A percentile compares a stretch with the other conserved stretches of the same genome.
Evolutionary conservation across 306 rosid genomes (phyloP).

Genomic region (Comarum palustre): DNA sequence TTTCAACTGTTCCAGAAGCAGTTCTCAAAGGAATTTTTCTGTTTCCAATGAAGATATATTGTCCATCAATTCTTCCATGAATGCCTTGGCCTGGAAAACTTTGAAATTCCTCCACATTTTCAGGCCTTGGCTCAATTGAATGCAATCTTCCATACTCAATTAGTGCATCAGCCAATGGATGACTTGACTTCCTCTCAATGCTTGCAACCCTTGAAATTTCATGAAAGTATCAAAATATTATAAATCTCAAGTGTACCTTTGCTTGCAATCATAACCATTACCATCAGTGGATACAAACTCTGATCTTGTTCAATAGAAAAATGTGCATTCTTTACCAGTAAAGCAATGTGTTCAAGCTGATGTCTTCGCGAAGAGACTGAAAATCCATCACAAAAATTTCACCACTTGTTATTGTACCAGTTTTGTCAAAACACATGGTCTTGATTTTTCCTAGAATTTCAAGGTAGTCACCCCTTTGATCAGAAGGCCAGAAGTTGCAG

Average conservation of each 20-base stretch:
- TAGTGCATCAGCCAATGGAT: slow-evolving; percentile 84
- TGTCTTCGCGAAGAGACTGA: slow-evolving; percentile 53
- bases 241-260: too few relatives aligned
- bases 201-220: slow-evolving; percentile 65
- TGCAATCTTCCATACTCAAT: slow-evolving; percentile 71
- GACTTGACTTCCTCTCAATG: slow-evolving; percentile 92
- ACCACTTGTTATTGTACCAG: slow-evolving; percentile 88
- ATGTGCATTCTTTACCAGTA: slow-evolving; percentile 54
- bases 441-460: slow-evolving; percentile 72
- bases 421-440: slow-evolving; percentile 80
- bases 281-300: not conserved
- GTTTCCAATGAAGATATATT: slow-evolving; percentile 68
- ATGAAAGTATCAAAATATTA: not conserved
- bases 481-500: slow-evolving; percentile 80
- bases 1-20: slow-evolving; percentile 56
- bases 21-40: slow-evolving; percentile 66
- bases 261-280: not conserved
- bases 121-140: slow-evolving; percentile 65
- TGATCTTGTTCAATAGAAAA: too few relatives aligned
- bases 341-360: slow-evolving; percentile 55
- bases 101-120: slow-evolving; percentile 61
- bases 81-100: slow-evolving; percentile 91
- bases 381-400: slow-evolving; percentile 67
- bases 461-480: slow-evolving; percentile 90
- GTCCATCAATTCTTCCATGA: slow-evolving; percentile 60